phyloP scores from a whole-genome alignment of 306 rosid species.

The Cyamopsis tetragonoloba region DNA sequence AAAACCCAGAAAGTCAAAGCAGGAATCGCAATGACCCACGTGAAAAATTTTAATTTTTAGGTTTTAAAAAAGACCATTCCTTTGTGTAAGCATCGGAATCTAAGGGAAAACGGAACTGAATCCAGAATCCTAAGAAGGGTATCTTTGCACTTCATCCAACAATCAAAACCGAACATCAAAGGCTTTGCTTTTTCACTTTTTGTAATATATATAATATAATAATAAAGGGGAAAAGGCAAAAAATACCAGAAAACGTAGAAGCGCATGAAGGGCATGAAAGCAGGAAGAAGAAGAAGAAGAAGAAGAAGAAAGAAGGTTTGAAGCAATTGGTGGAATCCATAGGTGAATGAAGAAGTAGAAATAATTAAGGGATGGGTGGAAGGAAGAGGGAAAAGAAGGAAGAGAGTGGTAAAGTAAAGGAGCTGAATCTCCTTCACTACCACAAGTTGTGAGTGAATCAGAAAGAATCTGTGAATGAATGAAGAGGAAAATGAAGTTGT shows the following conservation, averaged over 20 bases:
- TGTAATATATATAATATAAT: not conserved
- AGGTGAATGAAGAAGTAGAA: not conserved
- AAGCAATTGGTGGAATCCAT: not conserved
- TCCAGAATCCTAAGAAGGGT: constrained; percentile 29
- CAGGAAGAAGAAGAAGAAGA: constrained; percentile 27
- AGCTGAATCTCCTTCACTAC: not conserved
- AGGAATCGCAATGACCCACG: constrained; percentile 25
- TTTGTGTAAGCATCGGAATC: constrained; percentile 13
- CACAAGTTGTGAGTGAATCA: constrained; percentile 1
- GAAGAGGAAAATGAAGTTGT: not conserved
- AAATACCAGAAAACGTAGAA: constrained; percentile 41
- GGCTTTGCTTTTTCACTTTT: not conserved
- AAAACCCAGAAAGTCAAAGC: constrained; percentile 16
- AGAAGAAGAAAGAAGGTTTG: not conserved
- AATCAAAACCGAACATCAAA: not conserved
- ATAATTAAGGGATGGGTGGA: too few species aligned
- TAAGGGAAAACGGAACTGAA: constrained; percentile 21
- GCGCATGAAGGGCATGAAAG: constrained; percentile 29
- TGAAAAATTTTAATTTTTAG: constrained; percentile 16
- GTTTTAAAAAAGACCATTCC: not conserved
- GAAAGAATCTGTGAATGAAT: constrained; percentile 1
- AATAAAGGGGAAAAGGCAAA: not conserved
- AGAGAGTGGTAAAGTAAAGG: not conserved
- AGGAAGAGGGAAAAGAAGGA: not conserved
- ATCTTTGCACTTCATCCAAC: not conserved